Conservation (phyloP, 495 filamentous ascomycete genomes). For the Neurospora sp. region DNA sequence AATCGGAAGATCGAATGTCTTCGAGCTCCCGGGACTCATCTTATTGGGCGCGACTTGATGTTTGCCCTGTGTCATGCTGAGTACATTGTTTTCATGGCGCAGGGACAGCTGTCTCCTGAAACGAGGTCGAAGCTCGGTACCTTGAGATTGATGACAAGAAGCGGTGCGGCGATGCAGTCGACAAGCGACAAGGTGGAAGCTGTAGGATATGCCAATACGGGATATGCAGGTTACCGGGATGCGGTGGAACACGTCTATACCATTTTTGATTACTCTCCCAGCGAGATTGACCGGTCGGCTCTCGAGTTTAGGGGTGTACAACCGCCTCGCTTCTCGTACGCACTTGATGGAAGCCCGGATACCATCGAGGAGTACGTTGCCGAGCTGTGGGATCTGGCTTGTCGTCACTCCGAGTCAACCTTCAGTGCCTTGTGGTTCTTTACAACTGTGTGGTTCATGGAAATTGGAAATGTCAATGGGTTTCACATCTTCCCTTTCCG, state of each 20-base stretch:
- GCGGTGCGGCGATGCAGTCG: background rate
- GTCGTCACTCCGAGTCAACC: background rate
- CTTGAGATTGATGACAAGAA: background rate
- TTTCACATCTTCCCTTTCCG: conserved; percentile 1
- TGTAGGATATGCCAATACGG: background rate
- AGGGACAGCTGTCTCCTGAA: background rate
- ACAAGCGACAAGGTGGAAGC: background rate
- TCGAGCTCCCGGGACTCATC: background rate
- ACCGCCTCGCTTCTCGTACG: background rate
- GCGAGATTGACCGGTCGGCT: background rate
- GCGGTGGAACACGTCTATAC: background rate
- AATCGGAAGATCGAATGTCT: background rate
- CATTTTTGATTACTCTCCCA: background rate
- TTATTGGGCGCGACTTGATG: background rate
- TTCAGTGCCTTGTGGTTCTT: background rate
- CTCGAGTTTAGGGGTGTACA: background rate
- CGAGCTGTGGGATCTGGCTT: background rate
- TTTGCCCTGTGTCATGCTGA: background rate
- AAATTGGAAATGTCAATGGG: background rate
- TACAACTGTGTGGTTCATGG: conserved; percentile 2
- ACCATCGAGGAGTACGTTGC: background rate
- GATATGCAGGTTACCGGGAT: background rate
- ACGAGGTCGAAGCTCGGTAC: background rate
- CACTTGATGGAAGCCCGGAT: background rate
- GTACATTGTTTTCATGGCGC: background rate